Conservation (phyloP, 2,329 filamentous ascomycete species). For the Pseudodiploospora longispora region DNA sequence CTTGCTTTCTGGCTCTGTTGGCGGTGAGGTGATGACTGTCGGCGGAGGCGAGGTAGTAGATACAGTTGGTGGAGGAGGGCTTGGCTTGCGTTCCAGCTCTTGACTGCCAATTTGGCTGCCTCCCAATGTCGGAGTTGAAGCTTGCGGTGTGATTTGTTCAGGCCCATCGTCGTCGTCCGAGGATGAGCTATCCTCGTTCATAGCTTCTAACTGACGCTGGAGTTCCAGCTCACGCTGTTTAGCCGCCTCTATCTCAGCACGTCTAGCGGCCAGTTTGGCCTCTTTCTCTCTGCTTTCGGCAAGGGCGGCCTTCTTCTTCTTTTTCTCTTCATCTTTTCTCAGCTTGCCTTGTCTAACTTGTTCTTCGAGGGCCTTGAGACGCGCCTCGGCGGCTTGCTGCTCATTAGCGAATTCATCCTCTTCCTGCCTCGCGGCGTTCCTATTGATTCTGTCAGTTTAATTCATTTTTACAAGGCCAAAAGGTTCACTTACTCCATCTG, state of each 20-base stretch:
- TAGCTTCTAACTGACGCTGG: constrained; percentile 73
- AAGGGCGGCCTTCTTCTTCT: constrained; percentile 77
- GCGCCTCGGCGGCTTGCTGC: constrained; percentile 71
- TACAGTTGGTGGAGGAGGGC: constrained; percentile 41
- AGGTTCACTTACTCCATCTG: constrained; percentile 68
- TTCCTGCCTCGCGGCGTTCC: constrained; percentile 63
- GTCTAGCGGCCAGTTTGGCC: constrained; percentile 70
- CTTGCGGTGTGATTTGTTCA: constrained; percentile 57
- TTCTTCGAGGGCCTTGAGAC: constrained; percentile 83
- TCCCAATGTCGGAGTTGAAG: constrained; percentile 48
- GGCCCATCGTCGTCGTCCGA: constrained; percentile 77
- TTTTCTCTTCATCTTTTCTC: constrained; percentile 94
- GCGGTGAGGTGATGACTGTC: constrained; percentile 43
- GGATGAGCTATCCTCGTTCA: constrained; percentile 65
- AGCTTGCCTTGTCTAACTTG: constrained; percentile 90
- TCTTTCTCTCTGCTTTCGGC: constrained; percentile 87
- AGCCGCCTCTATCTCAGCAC: constrained; percentile 86
- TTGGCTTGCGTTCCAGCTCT: constrained; percentile 44
- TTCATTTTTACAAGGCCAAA: background rate
- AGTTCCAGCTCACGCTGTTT: constrained; percentile 85
- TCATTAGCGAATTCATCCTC: constrained; percentile 76
- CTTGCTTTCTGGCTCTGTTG: constrained; percentile 68
- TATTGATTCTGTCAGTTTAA: constrained; percentile 32
- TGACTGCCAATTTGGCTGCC: constrained; percentile 45
- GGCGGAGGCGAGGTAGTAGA: constrained; percentile 40